These are phyloP conservation scores for Amyloporia xantha DNA, from an alignment of 768 basidiomycete species.

Conservation along the genomic window DNA sequence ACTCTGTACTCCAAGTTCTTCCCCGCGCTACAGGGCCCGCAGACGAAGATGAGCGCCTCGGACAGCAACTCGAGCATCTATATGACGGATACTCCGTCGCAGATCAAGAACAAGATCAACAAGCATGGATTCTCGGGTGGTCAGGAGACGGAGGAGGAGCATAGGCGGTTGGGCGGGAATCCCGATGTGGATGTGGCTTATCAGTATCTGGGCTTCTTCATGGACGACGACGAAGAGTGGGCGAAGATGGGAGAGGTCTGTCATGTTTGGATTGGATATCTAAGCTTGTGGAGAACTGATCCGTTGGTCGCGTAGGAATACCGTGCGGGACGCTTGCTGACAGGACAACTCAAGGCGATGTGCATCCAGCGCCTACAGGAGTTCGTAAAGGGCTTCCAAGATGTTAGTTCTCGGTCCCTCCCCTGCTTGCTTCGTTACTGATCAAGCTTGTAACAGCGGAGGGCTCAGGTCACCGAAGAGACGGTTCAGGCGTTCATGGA, in stretches of 20 bases:
- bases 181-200: constrained; percentile 94
- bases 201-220: constrained; percentile 92
- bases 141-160: constrained; percentile 92
- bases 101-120: constrained; percentile 98
- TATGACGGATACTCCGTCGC: constrained; percentile 88
- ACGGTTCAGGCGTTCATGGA: constrained; percentile 78
- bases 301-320: constrained; percentile 60
- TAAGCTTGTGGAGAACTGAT: neutral
- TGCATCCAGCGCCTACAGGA: constrained; percentile 80
- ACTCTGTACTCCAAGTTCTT: constrained; percentile 96
- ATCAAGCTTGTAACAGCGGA: constrained; percentile 43
- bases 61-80: constrained; percentile 89
- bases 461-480: constrained; percentile 75
- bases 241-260: constrained; percentile 68
- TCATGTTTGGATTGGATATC: neutral
- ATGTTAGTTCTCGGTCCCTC: constrained; percentile 33
- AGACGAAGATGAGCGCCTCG: constrained; percentile 99
- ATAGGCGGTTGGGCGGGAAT: constrained; percentile 80
- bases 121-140: constrained; percentile 96
- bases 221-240: constrained; percentile 92
- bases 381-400: constrained; percentile 85
- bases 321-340: constrained; percentile 78
- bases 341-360: constrained; percentile 84
- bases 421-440: neutral
- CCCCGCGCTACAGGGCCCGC: constrained; percentile 94